Percentiles rank a stretch among this genome's conserved stretches.
Evolutionary conservation across 2,329 filamentous ascomycete genomes (phyloP).

Genomic region (Ophiostoma angusticollis): DNA sequence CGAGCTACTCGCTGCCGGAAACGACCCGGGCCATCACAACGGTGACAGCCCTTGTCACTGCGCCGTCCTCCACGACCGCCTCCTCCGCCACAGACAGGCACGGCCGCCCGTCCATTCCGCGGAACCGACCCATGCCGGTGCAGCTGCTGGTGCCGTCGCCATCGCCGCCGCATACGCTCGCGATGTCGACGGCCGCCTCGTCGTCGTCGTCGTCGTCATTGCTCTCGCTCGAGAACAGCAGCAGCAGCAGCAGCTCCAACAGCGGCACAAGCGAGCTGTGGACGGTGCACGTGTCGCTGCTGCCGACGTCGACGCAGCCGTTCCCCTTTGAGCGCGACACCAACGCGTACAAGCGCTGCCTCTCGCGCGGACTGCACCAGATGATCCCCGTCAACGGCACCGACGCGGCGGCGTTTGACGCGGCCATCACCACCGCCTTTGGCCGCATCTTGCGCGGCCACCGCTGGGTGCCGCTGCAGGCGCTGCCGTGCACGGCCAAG

Average conservation of each 20-base stretch:
- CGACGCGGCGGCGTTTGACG: conserved; percentile 34
- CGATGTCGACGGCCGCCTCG: too few relatives aligned
- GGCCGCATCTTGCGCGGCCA: conserved; percentile 34
- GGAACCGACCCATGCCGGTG: too few relatives aligned
- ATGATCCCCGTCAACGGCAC: conserved; percentile 40
- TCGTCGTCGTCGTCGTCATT: too few relatives aligned
- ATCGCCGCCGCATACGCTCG: too few relatives aligned
- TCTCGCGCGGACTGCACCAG: conserved; percentile 46
- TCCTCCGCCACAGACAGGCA: too few relatives aligned
- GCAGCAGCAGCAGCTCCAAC: conserved; percentile 12
- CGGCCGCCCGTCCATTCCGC: too few relatives aligned
- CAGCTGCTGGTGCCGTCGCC: too few relatives aligned
- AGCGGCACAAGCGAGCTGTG: conserved; percentile 28
- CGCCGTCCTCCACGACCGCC: too few relatives aligned
- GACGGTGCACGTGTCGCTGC: conserved; percentile 48
- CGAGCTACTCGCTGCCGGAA: too few relatives aligned
- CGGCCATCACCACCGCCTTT: conserved; percentile 38
- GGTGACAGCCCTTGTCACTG: too few relatives aligned
- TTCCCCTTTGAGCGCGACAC: conserved; percentile 52
- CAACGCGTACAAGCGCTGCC: conserved; percentile 45
- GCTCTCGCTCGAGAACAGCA: not conserved
- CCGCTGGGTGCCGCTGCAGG: conserved; percentile 45
- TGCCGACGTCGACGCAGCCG: conserved; percentile 39
- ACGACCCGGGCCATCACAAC: too few relatives aligned
- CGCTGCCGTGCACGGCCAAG: conserved; percentile 43